Percentiles rank a stretch among this genome's conserved stretches.
Evolutionary conservation across 108 stramenopile species (phyloP).

Genomic region (Schizochytrium sp.): DNA sequence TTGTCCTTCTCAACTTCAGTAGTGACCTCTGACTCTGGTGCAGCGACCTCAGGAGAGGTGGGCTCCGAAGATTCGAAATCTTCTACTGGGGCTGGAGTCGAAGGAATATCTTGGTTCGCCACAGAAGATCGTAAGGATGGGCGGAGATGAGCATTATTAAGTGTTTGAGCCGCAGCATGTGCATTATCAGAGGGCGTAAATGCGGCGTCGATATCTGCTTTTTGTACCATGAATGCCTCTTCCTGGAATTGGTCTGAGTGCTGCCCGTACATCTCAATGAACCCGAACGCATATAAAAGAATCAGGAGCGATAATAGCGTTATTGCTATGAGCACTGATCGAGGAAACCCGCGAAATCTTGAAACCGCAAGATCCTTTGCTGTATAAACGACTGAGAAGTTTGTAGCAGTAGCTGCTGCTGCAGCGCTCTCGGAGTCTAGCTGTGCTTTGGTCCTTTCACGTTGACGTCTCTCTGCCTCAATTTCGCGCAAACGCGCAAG

Average conservation of each 20-base stretch:
- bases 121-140: too few species aligned
- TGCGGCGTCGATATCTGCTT: not conserved
- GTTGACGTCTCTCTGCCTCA: conserved; percentile 26
- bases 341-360: not conserved
- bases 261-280: not conserved
- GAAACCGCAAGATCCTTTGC: not conserved
- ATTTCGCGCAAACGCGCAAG: conserved; percentile 34
- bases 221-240: conserved; percentile 8
- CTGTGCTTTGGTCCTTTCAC: not conserved
- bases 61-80: too few species aligned
- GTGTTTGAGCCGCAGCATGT: not conserved
- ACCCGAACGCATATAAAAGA: not conserved
- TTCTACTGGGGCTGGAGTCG: too few species aligned
- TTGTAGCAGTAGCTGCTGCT: not conserved
- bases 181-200: not conserved
- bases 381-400: not conserved
- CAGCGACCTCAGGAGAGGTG: too few species aligned
- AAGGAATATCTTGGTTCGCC: too few species aligned
- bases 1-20: too few species aligned
- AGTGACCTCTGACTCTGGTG: too few species aligned
- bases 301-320: not conserved
- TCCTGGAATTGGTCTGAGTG: conserved; percentile 15
- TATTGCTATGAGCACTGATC: not conserved
- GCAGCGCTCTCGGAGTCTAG: not conserved
- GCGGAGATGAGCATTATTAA: too few species aligned